These are phyloP conservation scores for Phytomonas serpens DNA, from an alignment of 208 protist species.

Conservation along the genomic window DNA sequence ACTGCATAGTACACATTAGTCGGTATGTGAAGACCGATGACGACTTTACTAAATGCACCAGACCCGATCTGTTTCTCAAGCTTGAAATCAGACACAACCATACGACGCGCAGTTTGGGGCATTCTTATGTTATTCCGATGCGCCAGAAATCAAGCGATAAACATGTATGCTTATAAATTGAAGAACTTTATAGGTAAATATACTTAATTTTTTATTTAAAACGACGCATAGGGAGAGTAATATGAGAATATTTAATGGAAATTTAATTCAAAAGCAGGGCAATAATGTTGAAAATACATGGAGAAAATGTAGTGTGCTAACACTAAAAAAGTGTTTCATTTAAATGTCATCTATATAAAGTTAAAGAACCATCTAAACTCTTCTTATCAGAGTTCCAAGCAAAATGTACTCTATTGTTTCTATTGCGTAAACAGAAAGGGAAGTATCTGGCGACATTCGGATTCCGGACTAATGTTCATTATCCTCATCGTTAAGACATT, in stretches of 20 bases:
- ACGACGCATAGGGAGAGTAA: slow-evolving; percentile 3
- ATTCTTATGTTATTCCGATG: neutral
- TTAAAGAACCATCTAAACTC: neutral
- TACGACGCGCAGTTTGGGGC: slow-evolving; percentile 20
- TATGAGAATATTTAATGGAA: slow-evolving; percentile 7
- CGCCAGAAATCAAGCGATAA: neutral
- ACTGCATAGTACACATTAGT: slow-evolving; percentile 65
- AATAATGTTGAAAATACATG: neutral
- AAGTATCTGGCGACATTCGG: neutral
- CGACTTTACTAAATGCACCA: slow-evolving; percentile 85
- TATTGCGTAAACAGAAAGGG: neutral
- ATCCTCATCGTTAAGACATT: slow-evolving; percentile 16
- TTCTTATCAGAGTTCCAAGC: neutral
- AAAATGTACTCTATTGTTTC: neutral
- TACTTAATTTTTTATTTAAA: neutral
- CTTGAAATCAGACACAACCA: slow-evolving; percentile 70
- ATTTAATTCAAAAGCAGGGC: neutral
- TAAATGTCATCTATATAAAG: slow-evolving; percentile 13
- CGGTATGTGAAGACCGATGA: slow-evolving; percentile 61
- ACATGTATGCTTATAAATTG: slow-evolving; percentile 8
- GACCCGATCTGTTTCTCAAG: slow-evolving; percentile 62
- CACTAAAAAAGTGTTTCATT: slow-evolving; percentile 12
- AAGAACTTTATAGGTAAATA: slow-evolving; percentile 6
- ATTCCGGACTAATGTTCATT: neutral
- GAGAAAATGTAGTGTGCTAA: neutral